phyloP scores from a whole-genome alignment of 2,329 filamentous ascomycete species.

The Sodiomyces alkalinus region DNA sequence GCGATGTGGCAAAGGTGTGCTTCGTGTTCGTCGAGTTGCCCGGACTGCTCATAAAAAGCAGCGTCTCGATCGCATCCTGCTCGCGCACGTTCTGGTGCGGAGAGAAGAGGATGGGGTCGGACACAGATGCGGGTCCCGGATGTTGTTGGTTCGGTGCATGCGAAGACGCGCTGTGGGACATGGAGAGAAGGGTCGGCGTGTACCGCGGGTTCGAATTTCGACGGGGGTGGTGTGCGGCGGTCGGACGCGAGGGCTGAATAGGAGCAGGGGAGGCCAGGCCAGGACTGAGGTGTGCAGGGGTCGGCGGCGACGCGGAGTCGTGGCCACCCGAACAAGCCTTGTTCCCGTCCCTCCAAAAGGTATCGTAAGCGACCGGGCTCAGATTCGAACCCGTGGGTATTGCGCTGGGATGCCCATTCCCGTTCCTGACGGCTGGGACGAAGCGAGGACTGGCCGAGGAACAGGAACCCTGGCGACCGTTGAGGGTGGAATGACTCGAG shows the following conservation, averaged over 20 bases:
- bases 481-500: conserved; percentile 40
- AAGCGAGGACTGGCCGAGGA: conserved; percentile 40
- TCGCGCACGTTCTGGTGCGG: conserved; percentile 57
- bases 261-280: conserved; percentile 37
- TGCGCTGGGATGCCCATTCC: conserved; percentile 4
- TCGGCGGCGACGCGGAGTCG: conserved; percentile 20
- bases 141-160: conserved; percentile 13
- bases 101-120: conserved; percentile 46
- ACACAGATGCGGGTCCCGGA: conserved; percentile 19
- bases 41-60: conserved; percentile 71
- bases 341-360: conserved; percentile 24
- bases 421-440: conserved; percentile 9
- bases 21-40: conserved; percentile 53
- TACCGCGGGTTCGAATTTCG: conserved; percentile 34
- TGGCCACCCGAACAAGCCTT: background rate
- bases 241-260: conserved; percentile 31
- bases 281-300: conserved; percentile 17
- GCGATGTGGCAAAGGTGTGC: conserved; percentile 32
- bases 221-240: conserved; percentile 24
- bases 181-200: conserved; percentile 33
- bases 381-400: conserved; percentile 11
- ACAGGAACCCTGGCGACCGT: conserved; percentile 33
- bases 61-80: conserved; percentile 66
- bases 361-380: conserved; percentile 19
- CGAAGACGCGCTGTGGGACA: conserved; percentile 31